Conservation (phyloP, 2,329 filamentous ascomycete species). For the Didymella arachidicola region DNA sequence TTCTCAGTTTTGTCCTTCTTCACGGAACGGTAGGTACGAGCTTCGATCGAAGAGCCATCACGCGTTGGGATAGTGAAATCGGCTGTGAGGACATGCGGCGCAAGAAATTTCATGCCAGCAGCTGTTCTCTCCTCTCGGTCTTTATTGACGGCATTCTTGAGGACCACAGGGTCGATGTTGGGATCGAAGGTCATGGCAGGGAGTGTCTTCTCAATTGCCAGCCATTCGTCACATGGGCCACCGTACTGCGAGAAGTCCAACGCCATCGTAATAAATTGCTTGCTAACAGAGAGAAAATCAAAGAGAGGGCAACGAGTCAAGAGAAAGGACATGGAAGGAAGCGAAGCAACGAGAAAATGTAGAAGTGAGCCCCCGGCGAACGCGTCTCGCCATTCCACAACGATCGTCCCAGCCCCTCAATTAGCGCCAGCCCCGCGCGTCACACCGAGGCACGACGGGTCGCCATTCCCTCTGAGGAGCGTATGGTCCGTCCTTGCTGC, state of each 20-base stretch:
- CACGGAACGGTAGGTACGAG: constrained; percentile 57
- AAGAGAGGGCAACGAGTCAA: background rate
- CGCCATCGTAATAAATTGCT: constrained; percentile 12
- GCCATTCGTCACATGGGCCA: constrained; percentile 45
- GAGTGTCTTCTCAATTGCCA: constrained; percentile 41
- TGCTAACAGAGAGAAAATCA: background rate
- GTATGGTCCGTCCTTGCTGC: background rate
- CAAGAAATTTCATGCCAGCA: constrained; percentile 30
- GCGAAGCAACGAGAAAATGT: background rate
- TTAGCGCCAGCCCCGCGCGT: constrained; percentile 23
- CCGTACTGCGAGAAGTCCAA: constrained; percentile 42
- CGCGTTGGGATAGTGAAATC: constrained; percentile 52
- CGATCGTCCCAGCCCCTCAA: constrained; percentile 10
- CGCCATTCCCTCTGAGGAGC: background rate
- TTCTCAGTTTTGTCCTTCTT: constrained; percentile 40
- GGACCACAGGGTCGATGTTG: constrained; percentile 22
- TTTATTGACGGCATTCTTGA: constrained; percentile 32
- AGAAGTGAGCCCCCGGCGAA: background rate
- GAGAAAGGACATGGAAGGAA: background rate
- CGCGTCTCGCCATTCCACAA: background rate
- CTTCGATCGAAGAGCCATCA: constrained; percentile 56
- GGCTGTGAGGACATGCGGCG: constrained; percentile 30
- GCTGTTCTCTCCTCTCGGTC: constrained; percentile 33
- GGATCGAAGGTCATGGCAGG: constrained; percentile 36
- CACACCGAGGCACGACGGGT: constrained; percentile 19